Base-by-base conservation (phyloP, 768 basidiomycete species). In the Tulasnella sp. region DNA sequence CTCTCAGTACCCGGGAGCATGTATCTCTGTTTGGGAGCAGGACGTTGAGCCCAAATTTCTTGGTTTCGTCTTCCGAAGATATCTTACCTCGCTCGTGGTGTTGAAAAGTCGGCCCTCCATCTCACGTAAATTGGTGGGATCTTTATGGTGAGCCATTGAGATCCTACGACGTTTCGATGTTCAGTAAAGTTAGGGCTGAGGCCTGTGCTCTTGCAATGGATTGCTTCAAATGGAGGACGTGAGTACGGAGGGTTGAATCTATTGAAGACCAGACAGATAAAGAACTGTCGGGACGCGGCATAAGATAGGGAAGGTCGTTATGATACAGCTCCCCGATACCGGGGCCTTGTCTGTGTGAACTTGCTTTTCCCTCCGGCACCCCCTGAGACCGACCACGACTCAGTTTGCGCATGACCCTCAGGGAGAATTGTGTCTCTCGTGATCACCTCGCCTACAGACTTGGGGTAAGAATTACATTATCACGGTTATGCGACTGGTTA, bases 41-140 rank as follows among this genome's bases (percentile, higher is more conserved):
- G 77, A 78, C 4, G 3, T 40, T 31, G 58, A 22, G 28, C 24
- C 16, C 6, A 16, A 31, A 28, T 28, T 42, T 34, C 37, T n/a
- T 6, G 1, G 6, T 16, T n/a, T 6, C 34, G n/a, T 54, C 24
- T n/a, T 12, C 11, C 22, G 7, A 20, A 72, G 31, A 64, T n/a
- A 6, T n/a, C 77, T 60, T 31, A 81, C 72, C 37, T 81, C 81
- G 46, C 74, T 81, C 18, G 24, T 81, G 2, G 41, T 75, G 54
- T 81, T 81, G 72, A 81, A 75, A 16, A 74, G 37, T 24, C 81
- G 64, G 7, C 81, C 81, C 11, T 80, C 44, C 11, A 69, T 16
- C 50, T 81, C 81, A 37, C 81, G 31, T 22, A 81, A 37, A 37
- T 37, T 6, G 28, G 3, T 6, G 11, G 28, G 2, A 8, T 28